Base-by-base conservation (phyloP, 306 rosid genomes). In the Lathyrus sativus region DNA sequence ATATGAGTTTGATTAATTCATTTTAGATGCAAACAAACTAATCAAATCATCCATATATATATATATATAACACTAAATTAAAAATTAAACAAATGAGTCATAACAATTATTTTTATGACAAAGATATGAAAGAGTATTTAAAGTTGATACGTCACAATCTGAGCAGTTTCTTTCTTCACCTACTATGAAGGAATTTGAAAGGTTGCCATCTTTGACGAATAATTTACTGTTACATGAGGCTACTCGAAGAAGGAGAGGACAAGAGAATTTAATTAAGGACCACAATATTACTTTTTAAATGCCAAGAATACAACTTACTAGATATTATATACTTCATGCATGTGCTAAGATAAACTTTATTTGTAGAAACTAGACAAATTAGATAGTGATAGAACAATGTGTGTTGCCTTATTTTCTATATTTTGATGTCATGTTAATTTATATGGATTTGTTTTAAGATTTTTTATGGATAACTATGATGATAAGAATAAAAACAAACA, bases 151-250 rank as follows among this genome's bases (percentile, higher is more conserved):
- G 67, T 62, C 51, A 41, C 33, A 6, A 38, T 61, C 67, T 37
- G 0, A 62, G 18, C 17, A 9, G 50, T 17, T 49, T 49, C 17
- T 22, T 19, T 41, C 2, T 33, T 14, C 67, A 62, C 67, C 67
- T 11, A 62, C 49, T 31, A 41, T 12, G 17, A 6, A 1, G 48
- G 12, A 28, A 56, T 13, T 29, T 29, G 41, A 56, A 56, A 62
- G 15, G 8, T 62, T 62, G 67, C 67, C 67, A 62, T 39, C 67
- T 62, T 62, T 62, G 67, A 62, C 67, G 51, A 19, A 62, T 62
- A 62, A 18, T 17, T 17, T 39, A 61, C 67, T 61, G 46, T 60
- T 60, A 17, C 45, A 61, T 7, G 48, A 5, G 14, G 46, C 62
- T 56, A 56, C 65, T 59, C 65, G 65, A 33, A 59, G 65, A 31